Conservation (phyloP, 225 moss, liverwort and hornwort genomes). For the Antitrichia curtipendula region DNA sequence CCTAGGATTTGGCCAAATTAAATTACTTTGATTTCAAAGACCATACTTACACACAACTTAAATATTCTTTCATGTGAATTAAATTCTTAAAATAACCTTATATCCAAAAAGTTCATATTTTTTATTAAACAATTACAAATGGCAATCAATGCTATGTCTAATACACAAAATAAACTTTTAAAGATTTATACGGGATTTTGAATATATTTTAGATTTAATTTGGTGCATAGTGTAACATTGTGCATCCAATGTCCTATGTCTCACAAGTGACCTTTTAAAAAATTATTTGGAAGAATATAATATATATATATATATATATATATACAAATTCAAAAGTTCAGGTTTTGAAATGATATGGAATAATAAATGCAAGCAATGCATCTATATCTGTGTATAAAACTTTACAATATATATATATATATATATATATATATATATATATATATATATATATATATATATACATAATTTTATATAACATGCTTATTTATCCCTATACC, state of each 20-base stretch:
- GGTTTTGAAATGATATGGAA: neutral
- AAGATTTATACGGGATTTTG: neutral
- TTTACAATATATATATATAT: too few species aligned
- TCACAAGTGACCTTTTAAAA: fast-evolving
- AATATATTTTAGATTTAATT: neutral
- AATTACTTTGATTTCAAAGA: neutral
- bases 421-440: too few species aligned
- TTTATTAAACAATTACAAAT: neutral
- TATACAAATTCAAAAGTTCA: neutral
- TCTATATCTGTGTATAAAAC: too few species aligned
- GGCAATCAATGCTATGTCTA: neutral
- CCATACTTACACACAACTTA: neutral
- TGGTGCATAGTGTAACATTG: neutral
- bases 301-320: fast-evolving
- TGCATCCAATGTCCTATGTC: neutral
- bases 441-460: neutral
- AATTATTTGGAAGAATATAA: neutral
- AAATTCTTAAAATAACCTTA: neutral
- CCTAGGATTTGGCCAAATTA: neutral
- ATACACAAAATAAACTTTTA: too few species aligned
- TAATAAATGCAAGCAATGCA: neutral
- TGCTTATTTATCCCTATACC: too few species aligned
- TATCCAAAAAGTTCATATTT: neutral
- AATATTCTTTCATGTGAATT: neutral
- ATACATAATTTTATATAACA: too few species aligned